Evolutionary conservation across 2,329 filamentous ascomycete genomes (phyloP), one percentile per base, ranked within the genome.

Genomic region (Stemphylium vesicarium): DNA sequence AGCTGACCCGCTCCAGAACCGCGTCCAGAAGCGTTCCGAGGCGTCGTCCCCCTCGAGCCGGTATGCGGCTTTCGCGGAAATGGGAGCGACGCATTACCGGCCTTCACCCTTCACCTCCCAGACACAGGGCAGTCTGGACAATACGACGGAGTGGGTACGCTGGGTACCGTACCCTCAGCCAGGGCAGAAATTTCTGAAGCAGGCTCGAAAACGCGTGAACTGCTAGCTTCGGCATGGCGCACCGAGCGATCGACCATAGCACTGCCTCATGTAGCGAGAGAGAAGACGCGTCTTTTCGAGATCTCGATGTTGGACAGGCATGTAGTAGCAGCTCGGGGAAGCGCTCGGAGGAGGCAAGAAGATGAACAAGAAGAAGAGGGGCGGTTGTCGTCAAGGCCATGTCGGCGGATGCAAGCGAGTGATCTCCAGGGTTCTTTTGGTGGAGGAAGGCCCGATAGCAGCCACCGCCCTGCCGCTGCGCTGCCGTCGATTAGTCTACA

Each of bases 181-280:
- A 16, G 4, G 26, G 36, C 46, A 50, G 46, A 54, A 35, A 51
- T 51, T 55, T 46, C 47, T 41, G 10, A 10, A 40, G 16, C 16
- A 33, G 15, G 16, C 15, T 32, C 7, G 15, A 4, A 26, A 4
- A 33, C 32, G 44, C 38, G 20, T 43, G 36, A 18, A 20, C 32
- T 32, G 40, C 50, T 53, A 52, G 53, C 47, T 42, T 55, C 47
- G 42, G 53, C 48, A 56, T 36, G 32, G 31, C 24, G 33, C 29
- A 45, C 48, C 42, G 37, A 56, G 48, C 41, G 13, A 46, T 46
- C 36, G 37, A 31, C 41, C 37, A 22, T 31, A 22, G 32, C 41
- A 12, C 15, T 32, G n/a, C 33, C 32, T 10, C 26, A 29, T 10
- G 2, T 29, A 11, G 26, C 26, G 26, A 29, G 26, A 29, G 9